phyloP scores from a whole-genome alignment of 2,329 filamentous ascomycete genomes.

The Fusarium goolgardi region DNA sequence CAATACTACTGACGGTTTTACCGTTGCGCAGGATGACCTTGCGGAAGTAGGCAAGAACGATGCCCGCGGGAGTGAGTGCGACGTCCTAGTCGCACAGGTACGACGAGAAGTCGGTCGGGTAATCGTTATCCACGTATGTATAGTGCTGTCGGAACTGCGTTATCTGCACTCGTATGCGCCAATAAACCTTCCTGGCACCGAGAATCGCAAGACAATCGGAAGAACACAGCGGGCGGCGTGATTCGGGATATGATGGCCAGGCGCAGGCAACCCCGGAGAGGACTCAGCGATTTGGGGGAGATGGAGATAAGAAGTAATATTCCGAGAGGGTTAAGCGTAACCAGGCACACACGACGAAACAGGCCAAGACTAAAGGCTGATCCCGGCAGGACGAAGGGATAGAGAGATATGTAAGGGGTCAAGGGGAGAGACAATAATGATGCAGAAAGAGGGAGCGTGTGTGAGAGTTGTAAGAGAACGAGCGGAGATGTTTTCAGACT shows the following conservation, averaged over 20 bases:
- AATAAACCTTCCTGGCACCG: slow-evolving; percentile 44
- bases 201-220: slow-evolving; percentile 43
- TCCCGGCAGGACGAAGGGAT: slow-evolving; percentile 33
- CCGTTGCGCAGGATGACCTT: slow-evolving; percentile 22
- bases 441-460: slow-evolving; percentile 33
- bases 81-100: slow-evolving; percentile 40
- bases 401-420: slow-evolving; percentile 33
- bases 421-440: slow-evolving; percentile 33
- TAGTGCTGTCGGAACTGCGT: slow-evolving; percentile 31
- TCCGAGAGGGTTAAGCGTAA: slow-evolving; percentile 27
- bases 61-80: slow-evolving; percentile 16
- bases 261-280: slow-evolving; percentile 28
- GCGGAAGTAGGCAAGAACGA: slow-evolving; percentile 27
- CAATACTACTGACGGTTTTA: slow-evolving; percentile 27
- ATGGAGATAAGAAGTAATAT: slow-evolving; percentile 42
- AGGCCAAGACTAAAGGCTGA: slow-evolving; percentile 35
- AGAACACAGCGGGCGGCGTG: slow-evolving; percentile 29
- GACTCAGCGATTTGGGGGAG: slow-evolving; percentile 18
- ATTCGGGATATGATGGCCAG: slow-evolving; percentile 42
- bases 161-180: slow-evolving; percentile 32
- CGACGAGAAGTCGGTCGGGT: slow-evolving; percentile 33
- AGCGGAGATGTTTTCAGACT: slow-evolving; percentile 43
- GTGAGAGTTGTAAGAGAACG: slow-evolving; percentile 42
- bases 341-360: slow-evolving; percentile 22
- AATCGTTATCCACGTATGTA: slow-evolving; percentile 29